Evolutionary conservation across 1,284 basidiomycete species (phyloP).

Genomic region (Volvariella volvacea): DNA sequence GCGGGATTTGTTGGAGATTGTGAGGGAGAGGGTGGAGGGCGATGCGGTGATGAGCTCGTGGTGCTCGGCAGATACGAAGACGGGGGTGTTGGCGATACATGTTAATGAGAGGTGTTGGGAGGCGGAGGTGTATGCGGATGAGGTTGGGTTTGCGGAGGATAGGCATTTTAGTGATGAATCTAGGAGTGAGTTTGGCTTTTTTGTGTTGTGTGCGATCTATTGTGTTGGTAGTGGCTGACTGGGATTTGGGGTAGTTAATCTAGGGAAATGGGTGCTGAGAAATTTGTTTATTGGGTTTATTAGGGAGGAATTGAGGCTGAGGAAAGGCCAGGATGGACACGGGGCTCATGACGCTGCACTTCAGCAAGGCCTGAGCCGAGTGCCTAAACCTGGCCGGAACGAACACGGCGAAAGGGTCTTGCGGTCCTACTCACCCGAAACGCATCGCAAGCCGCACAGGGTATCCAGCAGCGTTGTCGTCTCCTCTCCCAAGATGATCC

Average conservation of each 20-base stretch:
- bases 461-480: slow-evolving; percentile 32
- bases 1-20: slow-evolving; percentile 80
- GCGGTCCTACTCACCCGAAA: too few species aligned
- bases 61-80: slow-evolving; percentile 87
- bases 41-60: slow-evolving; percentile 83
- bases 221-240: slow-evolving; percentile 14
- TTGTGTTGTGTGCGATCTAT: slow-evolving; percentile 7
- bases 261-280: slow-evolving; percentile 74
- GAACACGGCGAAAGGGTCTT: too few species aligned
- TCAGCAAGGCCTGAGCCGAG: background rate
- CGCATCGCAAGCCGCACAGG: slow-evolving; percentile 2
- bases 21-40: slow-evolving; percentile 86
- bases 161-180: slow-evolving; percentile 69
- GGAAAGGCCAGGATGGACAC: slow-evolving; percentile 17
- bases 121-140: slow-evolving; percentile 92
- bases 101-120: slow-evolving; percentile 86
- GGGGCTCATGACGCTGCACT: background rate
- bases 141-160: slow-evolving; percentile 62
- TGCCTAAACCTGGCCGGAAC: too few species aligned
- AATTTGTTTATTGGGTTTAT: slow-evolving; percentile 72
- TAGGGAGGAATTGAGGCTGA: slow-evolving; percentile 50
- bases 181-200: slow-evolving; percentile 50
- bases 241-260: slow-evolving; percentile 48
- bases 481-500: slow-evolving; percentile 55
- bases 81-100: slow-evolving; percentile 85